phyloP scores from a whole-genome alignment of 192 early-diverging fungal species.

The Coemansia sp. region DNA sequence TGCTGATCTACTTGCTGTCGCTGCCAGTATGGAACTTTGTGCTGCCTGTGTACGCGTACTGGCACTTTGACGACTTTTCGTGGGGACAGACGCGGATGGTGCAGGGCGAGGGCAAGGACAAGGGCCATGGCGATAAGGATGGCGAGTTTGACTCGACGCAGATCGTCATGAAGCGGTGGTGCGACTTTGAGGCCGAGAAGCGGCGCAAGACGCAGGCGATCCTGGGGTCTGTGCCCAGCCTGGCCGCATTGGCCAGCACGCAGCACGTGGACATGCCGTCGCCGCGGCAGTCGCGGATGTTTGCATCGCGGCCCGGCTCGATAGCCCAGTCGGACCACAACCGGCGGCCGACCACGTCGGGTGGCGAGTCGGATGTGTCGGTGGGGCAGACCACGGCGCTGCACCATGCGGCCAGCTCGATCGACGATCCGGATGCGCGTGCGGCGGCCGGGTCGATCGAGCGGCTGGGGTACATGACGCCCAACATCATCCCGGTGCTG shows the following conservation, averaged over 20 bases:
- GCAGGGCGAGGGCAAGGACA: slow-evolving; percentile 55
- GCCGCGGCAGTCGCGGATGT: slow-evolving; percentile 22
- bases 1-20: slow-evolving; percentile 68
- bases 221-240: slow-evolving; percentile 28
- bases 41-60: slow-evolving; percentile 69
- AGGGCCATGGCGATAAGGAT: slow-evolving; percentile 58
- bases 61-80: slow-evolving; percentile 86
- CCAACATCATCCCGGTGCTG: slow-evolving; percentile 38
- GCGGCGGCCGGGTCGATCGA: slow-evolving; percentile 41
- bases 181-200: slow-evolving; percentile 61
- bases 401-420: slow-evolving; percentile 28
- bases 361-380: slow-evolving; percentile 5
- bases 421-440: slow-evolving; percentile 29
- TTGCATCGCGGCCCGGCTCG: slow-evolving; percentile 14
- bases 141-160: slow-evolving; percentile 68
- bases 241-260: slow-evolving; percentile 20
- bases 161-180: slow-evolving; percentile 76
- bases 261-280: slow-evolving; percentile 5
- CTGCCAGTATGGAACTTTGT: slow-evolving; percentile 79
- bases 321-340: slow-evolving; percentile 9
- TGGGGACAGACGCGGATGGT: slow-evolving; percentile 78
- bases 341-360: background rate
- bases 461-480: slow-evolving; percentile 49
- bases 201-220: slow-evolving; percentile 48
- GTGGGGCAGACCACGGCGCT: slow-evolving; percentile 25